Percentiles rank a stretch among this genome's conserved stretches.
phyloP scores from a whole-genome alignment of 2,329 filamentous ascomycete species.

The Talaromyces atroroseus region DNA sequence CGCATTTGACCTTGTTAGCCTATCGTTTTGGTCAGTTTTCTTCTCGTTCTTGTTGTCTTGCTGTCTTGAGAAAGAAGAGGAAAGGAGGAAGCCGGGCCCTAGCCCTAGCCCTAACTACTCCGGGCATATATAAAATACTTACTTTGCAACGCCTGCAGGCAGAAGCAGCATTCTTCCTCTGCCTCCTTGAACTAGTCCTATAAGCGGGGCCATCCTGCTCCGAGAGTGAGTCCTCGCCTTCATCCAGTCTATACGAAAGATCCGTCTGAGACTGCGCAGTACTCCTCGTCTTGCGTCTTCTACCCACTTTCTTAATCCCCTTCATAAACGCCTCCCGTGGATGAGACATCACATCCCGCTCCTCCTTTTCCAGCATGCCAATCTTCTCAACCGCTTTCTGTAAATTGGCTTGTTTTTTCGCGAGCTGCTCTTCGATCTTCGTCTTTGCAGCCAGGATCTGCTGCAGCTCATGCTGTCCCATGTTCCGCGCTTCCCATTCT shows the following conservation, averaged over 20 bases:
- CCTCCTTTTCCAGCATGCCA: background rate
- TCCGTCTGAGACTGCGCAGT: background rate
- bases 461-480: background rate
- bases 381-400: background rate
- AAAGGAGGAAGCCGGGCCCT: background rate
- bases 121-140: background rate
- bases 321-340: background rate
- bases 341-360: background rate
- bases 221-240: constrained; percentile 8
- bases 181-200: background rate
- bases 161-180: background rate
- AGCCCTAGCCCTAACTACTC: constrained; percentile 1
- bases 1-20: background rate
- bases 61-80: background rate
- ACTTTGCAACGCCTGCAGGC: constrained; percentile 12
- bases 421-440: background rate
- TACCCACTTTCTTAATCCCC: background rate
- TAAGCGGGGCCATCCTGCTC: background rate
- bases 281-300: background rate
- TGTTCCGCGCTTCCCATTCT: background rate
- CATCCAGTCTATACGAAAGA: background rate
- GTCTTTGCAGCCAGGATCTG: background rate
- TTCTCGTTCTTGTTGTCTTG: background rate
- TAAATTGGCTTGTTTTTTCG: background rate
- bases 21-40: background rate